These are phyloP conservation scores for Artemisia argyi DNA, from an alignment of 129 eudicot species.

Conservation along the genomic window DNA sequence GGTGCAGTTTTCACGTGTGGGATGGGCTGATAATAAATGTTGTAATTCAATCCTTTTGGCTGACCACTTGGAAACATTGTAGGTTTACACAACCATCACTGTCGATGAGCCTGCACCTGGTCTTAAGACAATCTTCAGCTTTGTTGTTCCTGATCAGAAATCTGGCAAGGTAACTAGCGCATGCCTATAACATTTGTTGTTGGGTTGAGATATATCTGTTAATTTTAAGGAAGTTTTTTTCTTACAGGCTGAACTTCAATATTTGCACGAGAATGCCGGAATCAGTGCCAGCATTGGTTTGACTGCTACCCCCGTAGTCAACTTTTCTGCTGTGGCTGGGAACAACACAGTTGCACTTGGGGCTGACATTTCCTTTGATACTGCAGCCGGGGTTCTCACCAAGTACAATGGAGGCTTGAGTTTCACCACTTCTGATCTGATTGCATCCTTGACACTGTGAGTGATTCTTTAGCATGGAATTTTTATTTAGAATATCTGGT, in stretches of 20 bases:
- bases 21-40: background rate
- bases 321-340: slow-evolving; percentile 92
- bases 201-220: slow-evolving; percentile 8
- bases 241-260: slow-evolving; percentile 73
- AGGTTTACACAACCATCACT: slow-evolving; percentile 73
- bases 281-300: slow-evolving; percentile 82
- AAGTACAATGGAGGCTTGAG: slow-evolving; percentile 79
- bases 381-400: slow-evolving; percentile 65
- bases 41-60: background rate
- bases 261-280: slow-evolving; percentile 80
- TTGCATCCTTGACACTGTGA: slow-evolving; percentile 84
- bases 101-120: slow-evolving; percentile 86
- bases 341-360: slow-evolving; percentile 59
- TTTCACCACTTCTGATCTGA: slow-evolving; percentile 68
- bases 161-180: slow-evolving; percentile 67
- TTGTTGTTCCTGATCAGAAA: slow-evolving; percentile 64
- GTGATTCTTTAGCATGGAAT: slow-evolving; percentile 21
- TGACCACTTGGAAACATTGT: background rate
- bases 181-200: background rate
- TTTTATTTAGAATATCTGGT: too few relatives aligned
- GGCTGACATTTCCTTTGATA: slow-evolving; percentile 80
- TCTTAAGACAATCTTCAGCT: slow-evolving; percentile 72
- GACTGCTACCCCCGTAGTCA: slow-evolving; percentile 80
- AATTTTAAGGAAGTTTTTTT: background rate
- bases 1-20: background rate